Conservation (phyloP, 805 yeast species). For the Candida odintsovae region DNA sequence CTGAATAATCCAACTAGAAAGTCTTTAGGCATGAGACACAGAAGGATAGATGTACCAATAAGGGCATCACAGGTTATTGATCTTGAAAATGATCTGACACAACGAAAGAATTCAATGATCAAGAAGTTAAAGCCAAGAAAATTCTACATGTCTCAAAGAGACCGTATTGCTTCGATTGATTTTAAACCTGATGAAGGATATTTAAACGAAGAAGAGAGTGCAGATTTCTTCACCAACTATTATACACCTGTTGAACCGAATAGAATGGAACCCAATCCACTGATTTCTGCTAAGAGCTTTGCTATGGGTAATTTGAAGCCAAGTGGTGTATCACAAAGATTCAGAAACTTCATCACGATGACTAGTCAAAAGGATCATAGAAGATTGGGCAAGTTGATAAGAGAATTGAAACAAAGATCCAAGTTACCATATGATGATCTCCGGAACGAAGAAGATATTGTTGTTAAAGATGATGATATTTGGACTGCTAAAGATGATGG, state of each 20-base stretch:
- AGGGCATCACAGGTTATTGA: slow-evolving; percentile 15
- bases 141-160: slow-evolving; percentile 10
- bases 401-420: not conserved
- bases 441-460: not conserved
- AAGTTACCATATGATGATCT: not conserved
- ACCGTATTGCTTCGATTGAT: slow-evolving; percentile 3
- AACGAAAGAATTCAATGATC: not conserved
- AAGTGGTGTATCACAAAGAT: slow-evolving; percentile 9
- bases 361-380: slow-evolving; percentile 6
- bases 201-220: slow-evolving; percentile 11
- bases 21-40: not conserved
- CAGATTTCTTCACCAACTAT: slow-evolving; percentile 14
- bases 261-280: slow-evolving; percentile 9
- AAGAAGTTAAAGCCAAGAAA: not conserved
- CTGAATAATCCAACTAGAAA: slow-evolving; percentile 10
- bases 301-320: slow-evolving; percentile 11
- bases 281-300: slow-evolving; percentile 7
- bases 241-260: slow-evolving; percentile 4
- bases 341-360: slow-evolving; percentile 8
- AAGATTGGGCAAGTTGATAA: slow-evolving; percentile 8
- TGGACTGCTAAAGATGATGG: not conserved
- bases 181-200: slow-evolving; percentile 16
- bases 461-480: not conserved
- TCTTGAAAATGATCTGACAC: slow-evolving; percentile 7
- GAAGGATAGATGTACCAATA: slow-evolving; percentile 7